Conservation (phyloP, 2,329 filamentous ascomycete genomes). For the Conoideocrella luteorostrata region DNA sequence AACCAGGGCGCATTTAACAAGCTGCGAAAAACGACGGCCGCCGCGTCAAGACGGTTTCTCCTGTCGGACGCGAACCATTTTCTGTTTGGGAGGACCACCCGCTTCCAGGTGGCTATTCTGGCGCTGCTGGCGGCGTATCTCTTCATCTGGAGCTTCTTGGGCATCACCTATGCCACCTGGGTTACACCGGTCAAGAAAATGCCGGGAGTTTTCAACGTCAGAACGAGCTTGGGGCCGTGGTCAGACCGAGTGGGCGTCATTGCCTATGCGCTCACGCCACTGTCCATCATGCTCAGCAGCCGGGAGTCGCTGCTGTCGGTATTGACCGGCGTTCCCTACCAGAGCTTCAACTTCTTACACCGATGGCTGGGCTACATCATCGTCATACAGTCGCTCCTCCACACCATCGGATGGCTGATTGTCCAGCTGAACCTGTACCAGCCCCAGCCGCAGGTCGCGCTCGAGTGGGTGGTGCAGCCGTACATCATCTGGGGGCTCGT, state of each 20-base stretch:
- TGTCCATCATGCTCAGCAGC: conserved; percentile 60
- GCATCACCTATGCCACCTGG: conserved; percentile 63
- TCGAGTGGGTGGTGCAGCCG: conserved; percentile 51
- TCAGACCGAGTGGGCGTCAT: conserved; percentile 63
- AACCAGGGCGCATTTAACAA: conserved; percentile 17
- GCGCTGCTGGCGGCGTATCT: conserved; percentile 54
- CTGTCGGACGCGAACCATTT: conserved; percentile 51
- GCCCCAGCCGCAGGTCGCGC: conserved; percentile 57
- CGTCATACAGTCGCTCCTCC: conserved; percentile 58
- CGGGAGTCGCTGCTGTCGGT: conserved; percentile 65
- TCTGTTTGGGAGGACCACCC: conserved; percentile 62
- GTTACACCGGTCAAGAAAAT: conserved; percentile 57
- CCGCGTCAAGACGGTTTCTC: conserved; percentile 41
- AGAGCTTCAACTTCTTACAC: conserved; percentile 72
- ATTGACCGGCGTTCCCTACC: conserved; percentile 67
- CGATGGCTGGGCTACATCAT: conserved; percentile 72
- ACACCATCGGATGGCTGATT: conserved; percentile 66
- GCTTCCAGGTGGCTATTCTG: conserved; percentile 60
- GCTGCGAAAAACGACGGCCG: conserved; percentile 28
- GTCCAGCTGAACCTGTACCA: conserved; percentile 62
- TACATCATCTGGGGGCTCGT: conserved; percentile 72
- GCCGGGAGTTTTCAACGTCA: conserved; percentile 53
- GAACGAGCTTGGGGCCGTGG: conserved; percentile 60
- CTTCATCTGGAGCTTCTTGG: conserved; percentile 61
- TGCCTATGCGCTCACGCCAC: conserved; percentile 67